phyloP scores from a whole-genome alignment of 257 asterid species.

The Salvia splendens region DNA sequence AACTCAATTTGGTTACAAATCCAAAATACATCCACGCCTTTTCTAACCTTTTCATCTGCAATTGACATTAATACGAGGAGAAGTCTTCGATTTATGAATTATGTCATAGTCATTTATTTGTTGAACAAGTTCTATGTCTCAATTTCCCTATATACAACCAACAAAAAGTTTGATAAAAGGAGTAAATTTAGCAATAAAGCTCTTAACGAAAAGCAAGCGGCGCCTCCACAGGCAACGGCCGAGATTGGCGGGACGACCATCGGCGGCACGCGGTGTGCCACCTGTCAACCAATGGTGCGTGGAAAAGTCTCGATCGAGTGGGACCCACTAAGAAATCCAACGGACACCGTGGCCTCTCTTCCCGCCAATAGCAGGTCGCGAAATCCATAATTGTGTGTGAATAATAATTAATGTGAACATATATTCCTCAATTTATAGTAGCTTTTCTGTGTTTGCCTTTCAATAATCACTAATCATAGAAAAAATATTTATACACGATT shows the following conservation, averaged over 20 bases:
- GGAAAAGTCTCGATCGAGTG: constrained; percentile 1
- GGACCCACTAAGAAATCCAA: constrained; percentile 38
- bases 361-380: constrained; percentile 35
- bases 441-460: background rate
- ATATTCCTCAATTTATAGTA: background rate
- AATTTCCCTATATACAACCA: background rate
- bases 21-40: background rate
- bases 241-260: constrained; percentile 51
- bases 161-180: background rate
- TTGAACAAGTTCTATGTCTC: background rate
- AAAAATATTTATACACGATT: constrained; percentile 23
- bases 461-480: constrained; percentile 5
- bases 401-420: constrained; percentile 18
- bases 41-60: background rate
- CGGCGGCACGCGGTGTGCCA: constrained; percentile 7
- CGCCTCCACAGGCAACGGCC: constrained; percentile 54
- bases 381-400: constrained; percentile 24
- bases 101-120: too few relatives aligned
- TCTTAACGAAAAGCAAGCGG: constrained; percentile 31
- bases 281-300: constrained; percentile 22
- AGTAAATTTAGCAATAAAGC: constrained; percentile 14
- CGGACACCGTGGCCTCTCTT: constrained; percentile 31
- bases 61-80: background rate
- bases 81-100: background rate
- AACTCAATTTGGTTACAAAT: background rate